Conservation (phyloP, 2,329 filamentous ascomycete species). For the Xylaria multiplex region DNA sequence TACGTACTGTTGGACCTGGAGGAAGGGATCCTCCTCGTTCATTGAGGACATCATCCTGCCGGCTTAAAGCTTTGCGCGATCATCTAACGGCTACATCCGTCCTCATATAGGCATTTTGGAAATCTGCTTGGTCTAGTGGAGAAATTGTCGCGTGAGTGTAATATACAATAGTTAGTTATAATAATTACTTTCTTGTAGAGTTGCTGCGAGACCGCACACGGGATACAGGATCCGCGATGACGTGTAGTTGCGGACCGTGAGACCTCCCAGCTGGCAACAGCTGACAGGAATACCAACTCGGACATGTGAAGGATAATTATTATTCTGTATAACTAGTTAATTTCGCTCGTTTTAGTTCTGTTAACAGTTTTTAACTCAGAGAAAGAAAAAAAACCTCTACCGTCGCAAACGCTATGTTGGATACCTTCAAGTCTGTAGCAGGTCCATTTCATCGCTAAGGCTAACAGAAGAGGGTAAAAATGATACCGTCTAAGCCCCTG, state of each 20-base stretch:
- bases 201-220: too few species aligned
- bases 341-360: neutral
- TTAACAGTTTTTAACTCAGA: neutral
- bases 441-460: neutral
- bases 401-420: neutral
- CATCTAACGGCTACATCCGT: constrained; percentile 46
- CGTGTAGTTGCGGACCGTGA: constrained; percentile 24
- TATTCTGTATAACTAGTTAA: too few species aligned
- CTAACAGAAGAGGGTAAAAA: constrained; percentile 40
- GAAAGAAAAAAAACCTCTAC: neutral
- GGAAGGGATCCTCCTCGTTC: constrained; percentile 75
- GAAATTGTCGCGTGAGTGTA: neutral
- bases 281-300: neutral
- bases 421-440: neutral
- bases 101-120: constrained; percentile 20
- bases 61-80: constrained; percentile 39
- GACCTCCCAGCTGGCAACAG: constrained; percentile 26
- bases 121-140: neutral
- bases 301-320: constrained; percentile 8
- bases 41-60: constrained; percentile 73
- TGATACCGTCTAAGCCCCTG: constrained; percentile 65
- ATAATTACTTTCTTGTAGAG: too few species aligned
- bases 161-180: neutral
- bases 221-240: constrained; percentile 20
- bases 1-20: constrained; percentile 75